Evolutionary conservation across 1,284 basidiomycete species (phyloP).

Genomic region (Microbotryum scabiosae): DNA sequence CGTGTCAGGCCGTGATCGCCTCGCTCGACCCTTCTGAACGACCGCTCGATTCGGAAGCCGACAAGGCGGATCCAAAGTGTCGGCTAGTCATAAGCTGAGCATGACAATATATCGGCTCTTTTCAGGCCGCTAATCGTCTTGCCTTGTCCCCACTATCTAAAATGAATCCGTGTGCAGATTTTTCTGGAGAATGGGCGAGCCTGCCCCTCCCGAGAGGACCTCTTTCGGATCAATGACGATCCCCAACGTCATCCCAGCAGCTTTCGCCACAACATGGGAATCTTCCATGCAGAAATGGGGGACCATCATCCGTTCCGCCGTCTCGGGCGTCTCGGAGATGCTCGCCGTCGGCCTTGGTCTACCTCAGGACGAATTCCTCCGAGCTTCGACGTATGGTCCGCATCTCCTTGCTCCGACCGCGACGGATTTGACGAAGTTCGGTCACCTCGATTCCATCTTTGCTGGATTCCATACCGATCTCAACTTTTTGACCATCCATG

Average conservation of each 20-base stretch:
- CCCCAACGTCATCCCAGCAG: constrained; percentile 65
- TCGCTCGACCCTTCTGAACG: constrained; percentile 63
- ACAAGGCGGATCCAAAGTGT: constrained; percentile 81
- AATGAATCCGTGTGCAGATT: constrained; percentile 44
- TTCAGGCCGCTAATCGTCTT: not conserved
- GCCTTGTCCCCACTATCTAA: constrained; percentile 7
- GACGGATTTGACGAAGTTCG: constrained; percentile 71
- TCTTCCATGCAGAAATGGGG: constrained; percentile 73
- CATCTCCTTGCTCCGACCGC: constrained; percentile 85
- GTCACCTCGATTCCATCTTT: constrained; percentile 54
- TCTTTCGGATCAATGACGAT: constrained; percentile 51
- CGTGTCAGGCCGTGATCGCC: constrained; percentile 62
- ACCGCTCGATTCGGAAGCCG: constrained; percentile 59
- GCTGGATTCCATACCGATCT: constrained; percentile 81
- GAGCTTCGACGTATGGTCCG: constrained; percentile 63
- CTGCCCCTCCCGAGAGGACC: constrained; percentile 67
- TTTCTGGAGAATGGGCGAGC: constrained; percentile 79
- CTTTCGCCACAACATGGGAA: constrained; percentile 55
- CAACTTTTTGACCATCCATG: constrained; percentile 66
- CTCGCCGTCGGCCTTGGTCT: constrained; percentile 68
- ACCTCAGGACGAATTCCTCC: constrained; percentile 55
- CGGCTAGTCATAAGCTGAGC: constrained; percentile 40
- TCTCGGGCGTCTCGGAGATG: constrained; percentile 66
- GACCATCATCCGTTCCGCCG: constrained; percentile 72
- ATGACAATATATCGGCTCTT: too few relatives aligned